Percentiles rank a stretch among this genome's conserved stretches.
phyloP scores from a whole-genome alignment of 495 filamentous ascomycete species.

The Lindgomyces ingoldianus region DNA sequence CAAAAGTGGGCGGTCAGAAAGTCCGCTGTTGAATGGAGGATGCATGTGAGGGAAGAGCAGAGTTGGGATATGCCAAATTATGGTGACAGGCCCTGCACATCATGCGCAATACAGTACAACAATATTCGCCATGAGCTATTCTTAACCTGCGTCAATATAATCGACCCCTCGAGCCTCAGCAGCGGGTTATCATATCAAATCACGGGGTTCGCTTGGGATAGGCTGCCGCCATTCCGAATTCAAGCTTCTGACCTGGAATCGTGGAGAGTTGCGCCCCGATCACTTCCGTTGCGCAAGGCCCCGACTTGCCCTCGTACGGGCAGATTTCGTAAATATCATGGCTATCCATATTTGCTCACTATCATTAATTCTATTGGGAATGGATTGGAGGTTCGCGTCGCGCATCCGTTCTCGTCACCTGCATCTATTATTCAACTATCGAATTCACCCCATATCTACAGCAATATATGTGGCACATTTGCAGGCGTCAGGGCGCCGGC shows the following conservation, averaged over 20 bases:
- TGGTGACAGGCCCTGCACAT: too few species aligned
- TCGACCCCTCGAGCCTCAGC: conserved; percentile 11
- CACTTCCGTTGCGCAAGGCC: conserved; percentile 11
- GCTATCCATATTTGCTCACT: not conserved
- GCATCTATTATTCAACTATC: not conserved
- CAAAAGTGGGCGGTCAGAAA: not conserved
- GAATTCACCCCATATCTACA: not conserved
- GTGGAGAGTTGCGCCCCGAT: conserved; percentile 23
- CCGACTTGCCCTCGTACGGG: not conserved
- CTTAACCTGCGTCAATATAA: conserved; percentile 2
- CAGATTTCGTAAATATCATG: not conserved
- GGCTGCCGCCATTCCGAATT: conserved; percentile 35
- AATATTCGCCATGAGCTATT: conserved; percentile 28
- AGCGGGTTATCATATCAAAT: conserved; percentile 14
- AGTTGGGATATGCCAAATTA: too few species aligned
- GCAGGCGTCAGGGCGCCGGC: not conserved
- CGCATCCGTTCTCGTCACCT: not conserved
- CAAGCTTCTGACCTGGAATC: conserved; percentile 32
- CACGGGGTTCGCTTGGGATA: conserved; percentile 31
- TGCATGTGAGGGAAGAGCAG: too few species aligned
- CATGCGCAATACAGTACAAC: not conserved
- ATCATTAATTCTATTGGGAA: not conserved
- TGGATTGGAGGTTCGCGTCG: too few species aligned
- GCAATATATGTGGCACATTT: conserved; percentile 26
- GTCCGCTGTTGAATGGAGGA: too few species aligned